Base-by-base conservation (phyloP, 2,329 filamentous ascomycete species). In the Pseudogymnoascus pannorum region DNA sequence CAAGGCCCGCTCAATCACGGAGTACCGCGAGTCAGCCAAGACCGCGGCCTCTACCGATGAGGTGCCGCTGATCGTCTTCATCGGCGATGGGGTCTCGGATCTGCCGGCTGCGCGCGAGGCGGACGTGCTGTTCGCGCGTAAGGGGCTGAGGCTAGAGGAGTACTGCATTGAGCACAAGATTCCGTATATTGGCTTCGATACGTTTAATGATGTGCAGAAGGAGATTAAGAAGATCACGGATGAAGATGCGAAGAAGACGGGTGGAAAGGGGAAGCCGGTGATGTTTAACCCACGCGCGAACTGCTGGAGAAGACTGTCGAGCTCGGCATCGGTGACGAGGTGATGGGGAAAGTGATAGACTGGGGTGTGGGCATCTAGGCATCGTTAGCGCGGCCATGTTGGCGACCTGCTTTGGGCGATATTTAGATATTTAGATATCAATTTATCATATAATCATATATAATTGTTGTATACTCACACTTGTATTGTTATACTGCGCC, bases 1-100 rank as follows among this genome's bases (percentile, higher is more conserved):
- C 72, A 88, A 89, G 73, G 84, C 83, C 3, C 75, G 82, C 5
- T 86, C 82, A 3, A 83, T 89, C 62, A 79, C 81, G 48, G 83
- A 87, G 69, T 85, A 81, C 48, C 79, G 84, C n/a, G 73, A 72
- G 6, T 72, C 76, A 18, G 84, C 83, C 1, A 75, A 80, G 64
- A 71, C 82, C 4, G 74, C 79, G 57, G 80, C 79, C 63, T 80
- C 82, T 14, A 82, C 87, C 62, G 84, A 81, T 61, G 82, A 83
- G 2, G 79, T 87, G 54, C 86, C 86, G 0, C 75, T 88, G 59
- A 86, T 88, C 66, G 76, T 88, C 59, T 89, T 88, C 74, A 87
- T 88, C 66, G 86, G 86, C 57, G 86, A 88, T 68, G 86, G 86
- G 20, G 84, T 88, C 5, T 87, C 83, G 0, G 86, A 88, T 68